Evolutionary conservation across 371 early-diverging fungal genomes (phyloP).

Genomic region (Mucor piriformis): DNA sequence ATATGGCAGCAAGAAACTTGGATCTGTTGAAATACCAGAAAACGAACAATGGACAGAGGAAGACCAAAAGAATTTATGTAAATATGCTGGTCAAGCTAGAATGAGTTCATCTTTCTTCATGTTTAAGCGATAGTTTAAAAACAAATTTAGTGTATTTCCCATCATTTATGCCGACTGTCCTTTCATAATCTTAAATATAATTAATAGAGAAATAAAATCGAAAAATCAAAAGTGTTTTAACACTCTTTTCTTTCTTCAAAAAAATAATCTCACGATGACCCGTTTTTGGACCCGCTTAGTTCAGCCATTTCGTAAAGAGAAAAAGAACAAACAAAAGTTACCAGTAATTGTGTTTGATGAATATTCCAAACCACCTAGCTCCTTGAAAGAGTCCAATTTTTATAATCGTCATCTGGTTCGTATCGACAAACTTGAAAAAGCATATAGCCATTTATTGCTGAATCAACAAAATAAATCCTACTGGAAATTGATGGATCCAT

Average conservation of each 20-base stretch:
- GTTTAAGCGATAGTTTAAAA: slow-evolving; percentile 16
- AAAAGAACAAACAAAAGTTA: background rate
- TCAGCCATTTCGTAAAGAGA: slow-evolving; percentile 3
- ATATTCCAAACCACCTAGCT: slow-evolving; percentile 2
- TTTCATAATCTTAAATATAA: background rate
- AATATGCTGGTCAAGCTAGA: slow-evolving; percentile 23
- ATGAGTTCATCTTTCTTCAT: slow-evolving; percentile 24
- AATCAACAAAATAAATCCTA: slow-evolving; percentile 5
- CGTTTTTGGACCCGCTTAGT: slow-evolving; percentile 18
- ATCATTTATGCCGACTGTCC: slow-evolving; percentile 8
- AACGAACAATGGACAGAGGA: slow-evolving; percentile 21
- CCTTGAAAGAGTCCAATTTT: slow-evolving; percentile 11
- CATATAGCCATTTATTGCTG: slow-evolving; percentile 4
- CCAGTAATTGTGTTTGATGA: slow-evolving; percentile 12
- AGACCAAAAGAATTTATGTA: slow-evolving; percentile 9
- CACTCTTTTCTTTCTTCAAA: background rate
- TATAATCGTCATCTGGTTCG: slow-evolving; percentile 11
- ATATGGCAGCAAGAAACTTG: slow-evolving; percentile 10
- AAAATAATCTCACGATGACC: slow-evolving; percentile 5
- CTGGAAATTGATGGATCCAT: slow-evolving; percentile 13
- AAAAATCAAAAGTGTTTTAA: background rate
- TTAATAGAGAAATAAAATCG: background rate
- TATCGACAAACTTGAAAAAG: slow-evolving; percentile 4
- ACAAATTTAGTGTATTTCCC: slow-evolving; percentile 4
- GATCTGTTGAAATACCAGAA: slow-evolving; percentile 15